phyloP scores from a whole-genome alignment of 805 yeast genomes.

The Yarrowia sp. region DNA sequence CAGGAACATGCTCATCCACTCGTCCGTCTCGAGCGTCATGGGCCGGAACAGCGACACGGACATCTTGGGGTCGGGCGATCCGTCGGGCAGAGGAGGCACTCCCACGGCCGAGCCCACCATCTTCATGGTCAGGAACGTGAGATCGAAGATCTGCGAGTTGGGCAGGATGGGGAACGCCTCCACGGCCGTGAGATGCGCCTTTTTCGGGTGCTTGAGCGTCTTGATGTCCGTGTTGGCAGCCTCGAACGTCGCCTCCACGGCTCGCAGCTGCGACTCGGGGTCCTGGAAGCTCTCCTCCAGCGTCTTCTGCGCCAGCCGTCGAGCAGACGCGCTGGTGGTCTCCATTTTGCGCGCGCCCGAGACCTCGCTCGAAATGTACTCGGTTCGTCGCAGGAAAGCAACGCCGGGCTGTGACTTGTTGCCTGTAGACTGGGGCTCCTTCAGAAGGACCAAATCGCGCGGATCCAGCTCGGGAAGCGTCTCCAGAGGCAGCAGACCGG shows the following conservation, averaged over 20 bases:
- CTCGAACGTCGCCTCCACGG: conserved; percentile 78
- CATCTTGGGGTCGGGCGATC: conserved; percentile 34
- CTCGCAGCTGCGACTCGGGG: conserved; percentile 60
- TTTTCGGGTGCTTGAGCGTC: conserved; percentile 71
- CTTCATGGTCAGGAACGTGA: conserved; percentile 46
- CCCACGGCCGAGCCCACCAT: conserved; percentile 50
- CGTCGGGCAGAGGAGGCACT: conserved; percentile 31
- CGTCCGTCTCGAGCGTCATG: conserved; percentile 63
- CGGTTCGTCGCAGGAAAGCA: conserved; percentile 90
- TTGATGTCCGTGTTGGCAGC: conserved; percentile 49
- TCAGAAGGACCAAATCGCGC: conserved; percentile 69
- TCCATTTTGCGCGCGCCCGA: conserved; percentile 30
- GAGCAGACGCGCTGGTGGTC: conserved; percentile 33
- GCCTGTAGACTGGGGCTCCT: conserved; percentile 60
- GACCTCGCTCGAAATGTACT: conserved; percentile 59
- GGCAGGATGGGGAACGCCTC: conserved; percentile 80
- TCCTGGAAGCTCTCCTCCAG: conserved; percentile 44
- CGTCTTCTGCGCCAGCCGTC: conserved; percentile 31
- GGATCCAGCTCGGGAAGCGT: conserved; percentile 60
- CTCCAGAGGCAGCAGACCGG: conserved; percentile 38
- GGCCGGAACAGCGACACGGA: conserved; percentile 64
- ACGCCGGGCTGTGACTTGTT: conserved; percentile 44
- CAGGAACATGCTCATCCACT: conserved; percentile 73
- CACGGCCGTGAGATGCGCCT: conserved; percentile 69
- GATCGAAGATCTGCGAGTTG: conserved; percentile 87